Evolutionary conservation across 352 stramenopile genomes (phyloP).

Genomic region (Phytophthora pini): DNA sequence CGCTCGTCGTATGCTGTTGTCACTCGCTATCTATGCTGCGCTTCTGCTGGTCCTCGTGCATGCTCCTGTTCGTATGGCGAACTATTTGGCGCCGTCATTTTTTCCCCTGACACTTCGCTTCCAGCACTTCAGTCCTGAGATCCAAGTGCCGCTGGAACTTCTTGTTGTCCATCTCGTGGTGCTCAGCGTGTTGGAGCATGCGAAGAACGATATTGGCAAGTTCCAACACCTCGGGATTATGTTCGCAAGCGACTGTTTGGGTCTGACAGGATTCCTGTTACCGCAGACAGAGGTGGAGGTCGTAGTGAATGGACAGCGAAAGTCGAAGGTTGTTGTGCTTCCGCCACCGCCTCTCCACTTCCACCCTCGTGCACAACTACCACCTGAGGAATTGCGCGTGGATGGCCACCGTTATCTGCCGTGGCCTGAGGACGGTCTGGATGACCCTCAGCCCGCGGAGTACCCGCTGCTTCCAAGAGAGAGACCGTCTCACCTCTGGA

Average conservation of each 20-base stretch:
- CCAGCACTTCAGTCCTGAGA: slow-evolving; percentile 92
- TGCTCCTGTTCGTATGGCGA: slow-evolving; percentile 77
- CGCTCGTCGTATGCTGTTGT: slow-evolving; percentile 93
- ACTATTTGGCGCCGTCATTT: slow-evolving; percentile 52
- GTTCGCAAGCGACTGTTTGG: slow-evolving; percentile 65
- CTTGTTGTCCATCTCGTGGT: slow-evolving; percentile 96
- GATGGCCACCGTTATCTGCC: slow-evolving; percentile 80
- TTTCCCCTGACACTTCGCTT: slow-evolving; percentile 89
- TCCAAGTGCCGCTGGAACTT: slow-evolving; percentile 97
- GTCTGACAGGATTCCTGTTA: slow-evolving; percentile 74
- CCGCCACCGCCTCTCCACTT: slow-evolving; percentile 82
- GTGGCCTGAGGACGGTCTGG: slow-evolving; percentile 85
- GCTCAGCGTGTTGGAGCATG: slow-evolving; percentile 93
- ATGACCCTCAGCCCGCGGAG: slow-evolving; percentile 70
- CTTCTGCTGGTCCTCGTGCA: slow-evolving; percentile 91
- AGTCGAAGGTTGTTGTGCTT: slow-evolving; percentile 54
- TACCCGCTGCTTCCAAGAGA: slow-evolving; percentile 72
- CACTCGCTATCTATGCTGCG: slow-evolving; percentile 91
- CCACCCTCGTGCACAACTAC: slow-evolving; percentile 72
- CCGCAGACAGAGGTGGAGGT: slow-evolving; percentile 57
- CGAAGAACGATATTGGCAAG: slow-evolving; percentile 86
- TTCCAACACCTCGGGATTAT: slow-evolving; percentile 73
- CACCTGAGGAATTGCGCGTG: slow-evolving; percentile 72
- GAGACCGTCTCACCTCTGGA: slow-evolving; percentile 56
- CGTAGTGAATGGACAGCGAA: slow-evolving; percentile 37